Percentiles rank a stretch among this genome's conserved stretches.
phyloP scores from a whole-genome alignment of 2,329 filamentous ascomycete species.

The Hymenoscyphus occultus region DNA sequence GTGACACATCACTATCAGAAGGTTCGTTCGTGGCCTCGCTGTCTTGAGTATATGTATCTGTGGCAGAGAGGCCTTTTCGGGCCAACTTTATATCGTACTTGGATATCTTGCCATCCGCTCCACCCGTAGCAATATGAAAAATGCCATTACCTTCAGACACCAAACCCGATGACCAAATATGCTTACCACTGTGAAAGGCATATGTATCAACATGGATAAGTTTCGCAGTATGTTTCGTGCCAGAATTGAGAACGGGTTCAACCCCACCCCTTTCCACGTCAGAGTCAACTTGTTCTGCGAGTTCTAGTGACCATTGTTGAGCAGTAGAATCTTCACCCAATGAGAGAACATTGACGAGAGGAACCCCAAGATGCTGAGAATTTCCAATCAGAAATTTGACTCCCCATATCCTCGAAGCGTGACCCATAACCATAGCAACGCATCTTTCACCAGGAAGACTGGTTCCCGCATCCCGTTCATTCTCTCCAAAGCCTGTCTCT shows the following conservation, averaged over 20 bases:
- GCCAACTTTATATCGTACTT: conserved; percentile 32
- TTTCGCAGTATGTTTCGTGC: conserved; percentile 19
- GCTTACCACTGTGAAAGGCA: conserved; percentile 76
- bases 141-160: neutral
- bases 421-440: conserved; percentile 76
- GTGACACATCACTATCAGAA: neutral
- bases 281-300: neutral
- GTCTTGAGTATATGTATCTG: neutral
- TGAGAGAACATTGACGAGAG: conserved; percentile 59
- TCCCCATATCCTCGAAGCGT: conserved; percentile 86
- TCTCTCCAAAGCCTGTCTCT: conserved; percentile 62
- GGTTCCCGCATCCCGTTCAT: conserved; percentile 30
- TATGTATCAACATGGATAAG: conserved; percentile 55
- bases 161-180: conserved; percentile 78
- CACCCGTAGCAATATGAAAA: conserved; percentile 61
- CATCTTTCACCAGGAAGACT: conserved; percentile 42
- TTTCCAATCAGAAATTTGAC: conserved; percentile 59
- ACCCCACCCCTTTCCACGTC: neutral
- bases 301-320: conserved; percentile 59
- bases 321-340: conserved; percentile 82
- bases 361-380: conserved; percentile 2
- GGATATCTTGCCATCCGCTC: conserved; percentile 72
- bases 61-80: neutral
- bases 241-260: neutral
- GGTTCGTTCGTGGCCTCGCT: neutral